A percentile compares a stretch with the other conserved stretches of the same genome.
Conservation (phyloP, 345 rosid genomes). For the Ailanthus altissimus region DNA sequence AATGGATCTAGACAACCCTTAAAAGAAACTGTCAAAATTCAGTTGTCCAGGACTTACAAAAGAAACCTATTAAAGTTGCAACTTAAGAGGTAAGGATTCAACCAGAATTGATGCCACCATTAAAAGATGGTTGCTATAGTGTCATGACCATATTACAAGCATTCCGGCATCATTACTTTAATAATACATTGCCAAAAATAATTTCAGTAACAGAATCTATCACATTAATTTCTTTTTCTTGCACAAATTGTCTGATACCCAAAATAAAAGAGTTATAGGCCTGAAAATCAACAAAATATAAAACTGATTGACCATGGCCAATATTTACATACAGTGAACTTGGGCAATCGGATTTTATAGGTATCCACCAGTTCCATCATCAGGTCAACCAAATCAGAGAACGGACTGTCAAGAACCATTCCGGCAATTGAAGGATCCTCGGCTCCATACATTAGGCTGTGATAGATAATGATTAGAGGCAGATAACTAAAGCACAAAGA, state of each 20-base stretch:
- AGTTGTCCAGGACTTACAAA: neutral
- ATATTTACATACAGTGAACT: conserved; percentile 71
- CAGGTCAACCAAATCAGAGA: conserved; percentile 88
- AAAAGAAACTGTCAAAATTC: neutral
- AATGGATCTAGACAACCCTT: neutral
- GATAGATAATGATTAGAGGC: conserved; percentile 16
- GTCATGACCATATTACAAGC: neutral
- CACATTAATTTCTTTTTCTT: neutral
- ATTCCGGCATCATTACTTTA: neutral
- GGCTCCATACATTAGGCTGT: conserved; percentile 91
- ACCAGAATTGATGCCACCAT: neutral
- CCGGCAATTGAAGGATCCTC: conserved; percentile 96
- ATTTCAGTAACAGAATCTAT: conserved; percentile 6
- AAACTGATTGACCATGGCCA: neutral
- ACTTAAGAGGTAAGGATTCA: neutral
- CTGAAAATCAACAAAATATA: neutral
- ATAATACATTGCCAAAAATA: neutral
- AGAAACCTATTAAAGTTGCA: neutral
- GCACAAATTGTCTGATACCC: neutral
- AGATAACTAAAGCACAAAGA: conserved; percentile 14
- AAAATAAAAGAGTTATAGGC: neutral
- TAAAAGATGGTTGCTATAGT: neutral
- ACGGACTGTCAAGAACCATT: conserved; percentile 92
- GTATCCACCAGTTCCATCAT: conserved; percentile 95
- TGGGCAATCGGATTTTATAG: conserved; percentile 76